Base-by-base conservation (phyloP, 1,284 basidiomycete genomes). In the Microbotryum intermedium region DNA sequence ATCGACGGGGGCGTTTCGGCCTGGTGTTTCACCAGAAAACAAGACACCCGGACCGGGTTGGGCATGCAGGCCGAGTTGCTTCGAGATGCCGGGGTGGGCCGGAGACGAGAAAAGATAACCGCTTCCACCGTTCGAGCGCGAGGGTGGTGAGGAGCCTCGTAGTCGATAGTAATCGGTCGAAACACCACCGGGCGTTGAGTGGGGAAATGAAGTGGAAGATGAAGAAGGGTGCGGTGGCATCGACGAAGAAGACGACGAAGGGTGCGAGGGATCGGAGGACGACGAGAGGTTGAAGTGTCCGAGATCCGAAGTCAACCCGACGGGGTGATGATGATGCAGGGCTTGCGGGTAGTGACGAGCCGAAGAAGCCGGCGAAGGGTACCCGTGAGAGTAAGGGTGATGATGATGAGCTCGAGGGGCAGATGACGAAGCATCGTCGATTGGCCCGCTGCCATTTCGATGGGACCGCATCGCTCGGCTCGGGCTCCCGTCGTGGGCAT, bases 41-140 rank as follows among this genome's bases (percentile, higher is more conserved):
- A 65, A 26, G 7, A 63, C 63, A 7, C 66, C 66, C 0, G 66
- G 66, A 8, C 66, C 66, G 18, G 66, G 64, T 4, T 61, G 61
- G 5, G 63, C 58, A 1, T 64, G 56, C 18, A 67, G 47, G 2
- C 66, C 66, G n/a, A 67, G 50, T 8, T 58, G 55, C 20, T 59
- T 58, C 20, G 61, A 63, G 50, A 62, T 54, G 25, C 51, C 52
- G 8, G 66, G 66, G 39, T 65, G 60, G 9, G 61, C 64, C 11
- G 66, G 66, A 4, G 63, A 65, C 11, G 63, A 65, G 23, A 67
- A 60, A 42, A 67, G 50, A 29, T 53, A 59, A 30, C 20, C 26
- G n/a, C 52, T 20, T 47, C 28, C 55, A 25, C 47, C 47, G 47
- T 49, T 26, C 47, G 47, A 28, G 47, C 39, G 45, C 8, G 45